Percentiles rank a stretch among this genome's conserved stretches.
Conservation (phyloP, 495 filamentous ascomycete species). For the Aspergillus heteromorphus region DNA sequence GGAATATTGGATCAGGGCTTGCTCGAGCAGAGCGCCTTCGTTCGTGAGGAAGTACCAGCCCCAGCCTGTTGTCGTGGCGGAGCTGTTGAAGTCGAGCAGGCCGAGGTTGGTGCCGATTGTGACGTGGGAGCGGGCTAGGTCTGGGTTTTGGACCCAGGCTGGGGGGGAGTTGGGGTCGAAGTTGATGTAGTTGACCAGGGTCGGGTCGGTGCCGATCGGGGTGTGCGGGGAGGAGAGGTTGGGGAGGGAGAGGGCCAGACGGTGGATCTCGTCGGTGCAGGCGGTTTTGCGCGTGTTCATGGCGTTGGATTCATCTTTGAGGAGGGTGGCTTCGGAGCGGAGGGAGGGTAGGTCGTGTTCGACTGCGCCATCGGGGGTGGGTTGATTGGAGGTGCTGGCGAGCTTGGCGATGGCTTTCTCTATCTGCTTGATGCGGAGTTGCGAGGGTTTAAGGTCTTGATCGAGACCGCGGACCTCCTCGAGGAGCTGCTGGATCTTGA, state of each 20-base stretch:
- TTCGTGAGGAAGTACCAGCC: constrained; percentile 94
- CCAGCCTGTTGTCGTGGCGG: constrained; percentile 79
- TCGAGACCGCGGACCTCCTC: constrained; percentile 54
- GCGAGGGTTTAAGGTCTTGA: constrained; percentile 31
- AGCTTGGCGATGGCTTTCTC: constrained; percentile 38
- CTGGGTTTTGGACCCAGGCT: constrained; percentile 41
- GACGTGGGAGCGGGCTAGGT: constrained; percentile 61
- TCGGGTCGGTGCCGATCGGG: constrained; percentile 60
- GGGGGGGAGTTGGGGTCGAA: constrained; percentile 55
- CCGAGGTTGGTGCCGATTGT: constrained; percentile 75
- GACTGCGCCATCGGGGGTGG: constrained; percentile 6
- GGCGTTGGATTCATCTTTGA: constrained; percentile 60
- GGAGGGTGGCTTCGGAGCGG: constrained; percentile 57
- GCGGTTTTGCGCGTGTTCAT: constrained; percentile 55
- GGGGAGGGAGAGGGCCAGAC: constrained; percentile 72
- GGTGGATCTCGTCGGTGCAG: constrained; percentile 62
- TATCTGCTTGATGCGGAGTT: constrained; percentile 36
- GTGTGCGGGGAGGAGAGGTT: constrained; percentile 77
- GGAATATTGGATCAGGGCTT: constrained; percentile 85
- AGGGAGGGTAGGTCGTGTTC: constrained; percentile 22
- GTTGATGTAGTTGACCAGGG: constrained; percentile 67
- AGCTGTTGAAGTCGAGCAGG: constrained; percentile 78
- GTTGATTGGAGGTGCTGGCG: constrained; percentile 17
- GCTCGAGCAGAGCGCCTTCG: constrained; percentile 85
- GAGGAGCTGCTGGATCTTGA: constrained; percentile 63